Conservation (phyloP, 495 filamentous ascomycete species). For the Neurospora sp. region DNA sequence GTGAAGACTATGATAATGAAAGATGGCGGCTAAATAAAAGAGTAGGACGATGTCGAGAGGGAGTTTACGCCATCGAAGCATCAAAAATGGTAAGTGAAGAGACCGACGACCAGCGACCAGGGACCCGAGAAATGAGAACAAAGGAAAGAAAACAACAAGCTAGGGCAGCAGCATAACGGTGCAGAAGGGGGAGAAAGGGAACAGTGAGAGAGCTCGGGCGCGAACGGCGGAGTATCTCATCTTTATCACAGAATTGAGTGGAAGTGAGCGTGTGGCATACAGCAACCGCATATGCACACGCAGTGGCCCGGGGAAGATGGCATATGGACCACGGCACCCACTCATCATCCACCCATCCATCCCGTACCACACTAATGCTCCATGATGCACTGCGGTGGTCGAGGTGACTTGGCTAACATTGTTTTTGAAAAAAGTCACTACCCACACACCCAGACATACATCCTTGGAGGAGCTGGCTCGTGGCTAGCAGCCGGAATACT, state of each 20-base stretch:
- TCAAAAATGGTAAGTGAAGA: slow-evolving; percentile 10
- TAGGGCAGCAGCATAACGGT: slow-evolving; percentile 7
- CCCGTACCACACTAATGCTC: not conserved
- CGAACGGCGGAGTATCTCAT: slow-evolving; percentile 5
- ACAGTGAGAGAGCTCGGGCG: not conserved
- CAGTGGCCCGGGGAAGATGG: not conserved
- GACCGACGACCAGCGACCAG: slow-evolving; percentile 26
- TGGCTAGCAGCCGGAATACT: slow-evolving; percentile 13
- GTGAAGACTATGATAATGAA: slow-evolving; percentile 12
- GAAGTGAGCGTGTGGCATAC: not conserved
- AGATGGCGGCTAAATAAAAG: slow-evolving; percentile 14
- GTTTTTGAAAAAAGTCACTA: not conserved
- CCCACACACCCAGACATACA: slow-evolving; percentile 2
- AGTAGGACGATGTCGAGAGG: slow-evolving; percentile 3
- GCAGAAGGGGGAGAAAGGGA: not conserved
- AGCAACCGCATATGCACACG: not conserved
- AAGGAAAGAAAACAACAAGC: not conserved
- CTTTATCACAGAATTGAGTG: slow-evolving; percentile 1
- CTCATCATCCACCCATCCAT: not conserved
- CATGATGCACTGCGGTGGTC: not conserved
- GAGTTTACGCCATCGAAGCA: slow-evolving; percentile 2
- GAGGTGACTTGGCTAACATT: not conserved
- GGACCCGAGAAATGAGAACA: slow-evolving; percentile 3
- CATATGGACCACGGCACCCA: not conserved
- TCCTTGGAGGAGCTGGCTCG: slow-evolving; percentile 12